Evolutionary conservation across 2,329 filamentous ascomycete genomes (phyloP).

Genomic region (Colletotrichum cordylinicola): DNA sequence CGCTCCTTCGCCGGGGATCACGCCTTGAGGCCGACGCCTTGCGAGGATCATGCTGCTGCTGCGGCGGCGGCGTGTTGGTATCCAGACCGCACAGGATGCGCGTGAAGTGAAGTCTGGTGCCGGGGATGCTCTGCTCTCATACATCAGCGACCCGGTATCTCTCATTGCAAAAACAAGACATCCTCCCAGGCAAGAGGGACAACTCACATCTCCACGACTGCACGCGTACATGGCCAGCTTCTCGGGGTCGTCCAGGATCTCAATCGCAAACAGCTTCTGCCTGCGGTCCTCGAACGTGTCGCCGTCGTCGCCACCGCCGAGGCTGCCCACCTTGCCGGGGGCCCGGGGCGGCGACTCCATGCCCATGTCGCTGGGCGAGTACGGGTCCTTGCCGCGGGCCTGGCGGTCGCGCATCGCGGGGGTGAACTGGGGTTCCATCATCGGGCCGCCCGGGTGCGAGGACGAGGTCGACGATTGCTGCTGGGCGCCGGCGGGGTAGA

Average conservation of each 20-base stretch:
- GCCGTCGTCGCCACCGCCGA: constrained; percentile 22
- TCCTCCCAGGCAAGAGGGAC: background rate
- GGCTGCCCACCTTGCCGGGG: background rate
- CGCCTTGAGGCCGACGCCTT: constrained; percentile 12
- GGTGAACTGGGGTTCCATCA: constrained; percentile 43
- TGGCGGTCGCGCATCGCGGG: constrained; percentile 62
- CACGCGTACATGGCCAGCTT: constrained; percentile 65
- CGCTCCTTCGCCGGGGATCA: constrained; percentile 11
- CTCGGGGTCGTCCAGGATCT: constrained; percentile 63
- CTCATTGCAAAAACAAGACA: background rate
- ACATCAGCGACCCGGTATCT: background rate
- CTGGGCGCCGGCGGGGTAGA: constrained; percentile 9
- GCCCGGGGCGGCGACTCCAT: constrained; percentile 8
- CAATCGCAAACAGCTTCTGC: constrained; percentile 53
- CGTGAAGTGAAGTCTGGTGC: constrained; percentile 61
- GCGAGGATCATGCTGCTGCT: constrained; percentile 14
- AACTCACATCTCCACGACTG: constrained; percentile 58
- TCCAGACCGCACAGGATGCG: constrained; percentile 61
- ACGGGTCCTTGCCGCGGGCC: constrained; percentile 63
- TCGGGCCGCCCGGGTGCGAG: background rate
- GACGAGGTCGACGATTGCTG: constrained; percentile 1
- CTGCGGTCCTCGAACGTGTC: constrained; percentile 50
- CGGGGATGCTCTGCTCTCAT: constrained; percentile 57
- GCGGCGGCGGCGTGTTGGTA: constrained; percentile 18
- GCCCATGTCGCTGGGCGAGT: constrained; percentile 36